Evolutionary conservation across 2,329 filamentous ascomycete genomes (phyloP).

Genomic region (Periconia sp.): DNA sequence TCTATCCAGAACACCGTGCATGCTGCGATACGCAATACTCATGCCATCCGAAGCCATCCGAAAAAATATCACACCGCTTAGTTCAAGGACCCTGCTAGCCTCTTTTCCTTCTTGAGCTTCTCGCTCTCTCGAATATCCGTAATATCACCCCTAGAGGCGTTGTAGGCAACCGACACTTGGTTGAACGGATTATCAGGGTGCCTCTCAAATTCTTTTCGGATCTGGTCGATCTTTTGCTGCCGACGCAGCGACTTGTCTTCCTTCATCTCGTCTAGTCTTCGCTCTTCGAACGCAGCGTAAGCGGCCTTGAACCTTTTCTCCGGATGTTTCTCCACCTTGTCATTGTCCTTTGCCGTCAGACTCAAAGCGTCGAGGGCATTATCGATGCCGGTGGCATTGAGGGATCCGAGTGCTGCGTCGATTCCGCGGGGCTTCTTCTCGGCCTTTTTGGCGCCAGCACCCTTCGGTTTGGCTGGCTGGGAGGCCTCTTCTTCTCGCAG

Average conservation of each 20-base stretch:
- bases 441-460: constrained; percentile 69
- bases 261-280: constrained; percentile 83
- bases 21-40: constrained; percentile 11
- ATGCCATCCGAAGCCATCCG: constrained; percentile 1
- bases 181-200: constrained; percentile 96
- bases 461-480: constrained; percentile 67
- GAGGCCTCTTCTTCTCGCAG: constrained; percentile 81
- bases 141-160: constrained; percentile 80
- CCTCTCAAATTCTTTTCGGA: constrained; percentile 93
- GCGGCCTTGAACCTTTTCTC: constrained; percentile 88
- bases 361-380: constrained; percentile 88
- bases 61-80: constrained; percentile 9
- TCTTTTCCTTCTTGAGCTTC: constrained; percentile 74
- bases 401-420: constrained; percentile 61
- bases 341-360: constrained; percentile 64
- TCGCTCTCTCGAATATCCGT: constrained; percentile 69
- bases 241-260: constrained; percentile 79
- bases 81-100: constrained; percentile 54
- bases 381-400: constrained; percentile 86
- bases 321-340: constrained; percentile 86
- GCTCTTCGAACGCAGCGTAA: constrained; percentile 80
- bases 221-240: constrained; percentile 83
- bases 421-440: constrained; percentile 68
- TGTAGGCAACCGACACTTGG: constrained; percentile 76
- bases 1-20: constrained; percentile 24